A percentile compares a stretch with the other conserved stretches of the same genome.
Conservation (phyloP, 306 rosid species). For the Cotoneaster glaucophyllus region DNA sequence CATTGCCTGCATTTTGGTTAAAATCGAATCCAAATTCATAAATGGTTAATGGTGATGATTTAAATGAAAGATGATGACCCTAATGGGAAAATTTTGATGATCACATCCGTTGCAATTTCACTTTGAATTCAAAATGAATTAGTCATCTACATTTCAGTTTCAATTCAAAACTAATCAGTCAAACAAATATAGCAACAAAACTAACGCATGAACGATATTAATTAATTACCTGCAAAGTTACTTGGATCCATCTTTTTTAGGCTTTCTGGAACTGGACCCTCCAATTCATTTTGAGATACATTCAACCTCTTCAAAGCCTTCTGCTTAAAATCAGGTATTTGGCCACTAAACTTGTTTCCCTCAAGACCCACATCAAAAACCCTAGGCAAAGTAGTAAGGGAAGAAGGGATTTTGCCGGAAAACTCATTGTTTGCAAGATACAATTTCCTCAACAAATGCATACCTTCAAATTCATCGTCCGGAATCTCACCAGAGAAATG, state of each 20-base stretch:
- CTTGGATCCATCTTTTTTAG: constrained; percentile 29
- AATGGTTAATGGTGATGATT: not conserved
- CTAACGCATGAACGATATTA: not conserved
- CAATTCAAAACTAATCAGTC: not conserved
- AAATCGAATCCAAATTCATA: not conserved
- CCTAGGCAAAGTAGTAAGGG: constrained; percentile 46
- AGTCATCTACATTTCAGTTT: not conserved
- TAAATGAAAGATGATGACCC: not conserved
- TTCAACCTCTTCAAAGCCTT: constrained; percentile 31
- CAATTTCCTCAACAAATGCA: constrained; percentile 48
- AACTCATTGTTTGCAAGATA: constrained; percentile 51
- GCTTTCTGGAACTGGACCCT: constrained; percentile 64
- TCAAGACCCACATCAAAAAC: constrained; percentile 51
- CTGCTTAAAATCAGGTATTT: constrained; percentile 46
- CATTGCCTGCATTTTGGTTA: constrained; percentile 38
- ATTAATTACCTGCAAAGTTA: constrained; percentile 43
- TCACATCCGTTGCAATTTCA: not conserved
- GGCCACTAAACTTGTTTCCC: constrained; percentile 68
- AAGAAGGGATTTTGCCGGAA: constrained; percentile 60
- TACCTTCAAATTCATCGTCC: constrained; percentile 45
- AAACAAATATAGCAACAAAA: not conserved
- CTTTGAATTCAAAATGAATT: not conserved
- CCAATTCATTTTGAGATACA: constrained; percentile 54
- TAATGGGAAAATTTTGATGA: not conserved
- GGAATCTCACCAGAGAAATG: constrained; percentile 70